Conservation (phyloP, 345 rosid species). For the Excoecaria cochinchinensis region DNA sequence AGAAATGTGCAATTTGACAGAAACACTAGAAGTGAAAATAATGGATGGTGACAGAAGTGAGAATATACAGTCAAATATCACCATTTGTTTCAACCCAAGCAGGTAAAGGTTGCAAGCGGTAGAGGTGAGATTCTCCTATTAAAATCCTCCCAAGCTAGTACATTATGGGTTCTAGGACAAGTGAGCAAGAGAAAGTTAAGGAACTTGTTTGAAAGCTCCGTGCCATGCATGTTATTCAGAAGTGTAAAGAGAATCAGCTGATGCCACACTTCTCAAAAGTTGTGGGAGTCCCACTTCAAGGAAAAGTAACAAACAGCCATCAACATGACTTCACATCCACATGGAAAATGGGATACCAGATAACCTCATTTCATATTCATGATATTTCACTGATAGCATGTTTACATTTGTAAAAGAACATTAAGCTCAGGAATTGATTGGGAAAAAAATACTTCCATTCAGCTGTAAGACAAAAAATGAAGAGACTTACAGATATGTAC, state of each 20-base stretch:
- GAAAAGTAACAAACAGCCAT: no score
- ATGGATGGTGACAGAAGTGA: not conserved
- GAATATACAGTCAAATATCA: not conserved
- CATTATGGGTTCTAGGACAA: not conserved
- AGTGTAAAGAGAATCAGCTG: not conserved
- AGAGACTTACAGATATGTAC: conserved; percentile 71
- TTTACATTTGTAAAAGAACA: not conserved
- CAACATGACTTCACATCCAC: not conserved
- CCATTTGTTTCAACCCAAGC: not conserved
- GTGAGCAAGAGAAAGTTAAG: not conserved
- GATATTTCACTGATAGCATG: not conserved
- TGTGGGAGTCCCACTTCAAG: not conserved
- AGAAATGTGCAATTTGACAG: not conserved
- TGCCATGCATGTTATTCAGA: not conserved
- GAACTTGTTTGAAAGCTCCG: not conserved
- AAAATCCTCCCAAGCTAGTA: not conserved
- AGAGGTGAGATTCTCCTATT: not conserved
- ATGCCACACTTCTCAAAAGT: not conserved
- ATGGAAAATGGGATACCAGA: not conserved
- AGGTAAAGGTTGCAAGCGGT: not conserved
- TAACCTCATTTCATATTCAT: not conserved
- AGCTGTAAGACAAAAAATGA: conserved; percentile 1
- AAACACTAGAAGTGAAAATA: not conserved
- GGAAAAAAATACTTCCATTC: not conserved
- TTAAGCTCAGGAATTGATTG: not conserved